Evolutionary conservation across 305 asterid species (phyloP), one percentile per base, ranked within the genome.

Genomic region (Rubia peregrina): DNA sequence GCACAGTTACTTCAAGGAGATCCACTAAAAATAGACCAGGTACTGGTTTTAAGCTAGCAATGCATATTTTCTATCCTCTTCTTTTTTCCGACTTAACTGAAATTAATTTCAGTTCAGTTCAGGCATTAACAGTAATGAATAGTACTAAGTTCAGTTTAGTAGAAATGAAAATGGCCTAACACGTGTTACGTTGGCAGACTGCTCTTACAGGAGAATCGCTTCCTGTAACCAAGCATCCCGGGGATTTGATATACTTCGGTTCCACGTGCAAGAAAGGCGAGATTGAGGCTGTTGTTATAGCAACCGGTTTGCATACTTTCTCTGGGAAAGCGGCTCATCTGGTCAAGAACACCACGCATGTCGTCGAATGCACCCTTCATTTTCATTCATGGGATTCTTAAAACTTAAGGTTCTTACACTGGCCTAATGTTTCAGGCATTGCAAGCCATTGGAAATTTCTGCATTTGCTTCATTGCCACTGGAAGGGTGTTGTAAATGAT

Each of bases 1-100:
- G 91, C 91, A 4, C 83, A 88, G 36, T 84, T 86, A 55, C 78
- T 88, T 61, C 80, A 88, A 75, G 95, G 91, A 14, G 95, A 88
- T 77, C 91, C 95, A 71, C 77, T 86, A 68, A 88, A 88, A 73
- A 86, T 88, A 42, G 95, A 88, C 69, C 95, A 85, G 85, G 90
- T 86, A 56, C 71, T 5, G 49, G 22, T 12, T 19, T 53, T n/a
- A 17, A n/a, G 22, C 59, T 51, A 17, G 59, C 10, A 51, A 0
- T 17, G 59, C 24, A 49, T 49, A 16, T 46, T 46, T 11, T 11
- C 5, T 46, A 46, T 46, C 51, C 51, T 13, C 9, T 46, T 0
- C 8, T 43, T 43, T 43, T 11, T n/a, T n/a, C n/a, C n/a, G 8
- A 43, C 12, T 43, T 43, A 48, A 4, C 21, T 33, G 38, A 2